Evolutionary conservation across 192 early-diverging fungal genomes (phyloP).

Genomic region (Linnemannia hyalina): DNA sequence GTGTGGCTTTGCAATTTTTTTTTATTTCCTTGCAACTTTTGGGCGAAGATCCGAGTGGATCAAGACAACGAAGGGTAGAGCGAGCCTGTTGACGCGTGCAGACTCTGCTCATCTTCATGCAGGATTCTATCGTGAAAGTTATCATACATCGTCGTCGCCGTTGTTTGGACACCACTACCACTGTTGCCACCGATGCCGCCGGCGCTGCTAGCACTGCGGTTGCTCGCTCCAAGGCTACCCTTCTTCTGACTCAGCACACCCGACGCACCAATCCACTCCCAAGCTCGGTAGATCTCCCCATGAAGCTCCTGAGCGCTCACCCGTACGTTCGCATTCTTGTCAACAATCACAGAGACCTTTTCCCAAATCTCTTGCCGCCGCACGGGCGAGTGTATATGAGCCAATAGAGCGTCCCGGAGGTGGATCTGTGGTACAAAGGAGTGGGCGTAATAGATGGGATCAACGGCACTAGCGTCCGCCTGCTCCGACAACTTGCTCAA

Average conservation of each 20-base stretch:
- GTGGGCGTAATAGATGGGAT: slow-evolving; percentile 62
- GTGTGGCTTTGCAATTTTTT: slow-evolving; percentile 1
- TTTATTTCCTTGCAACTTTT: neutral
- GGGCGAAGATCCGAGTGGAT: neutral
- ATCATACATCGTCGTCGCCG: neutral
- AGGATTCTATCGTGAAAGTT: neutral
- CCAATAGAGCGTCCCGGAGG: slow-evolving; percentile 70
- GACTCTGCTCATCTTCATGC: neutral
- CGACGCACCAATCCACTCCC: slow-evolving; percentile 73
- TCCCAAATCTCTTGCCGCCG: slow-evolving; percentile 68
- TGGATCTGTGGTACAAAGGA: slow-evolving; percentile 55
- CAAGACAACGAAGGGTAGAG: slow-evolving; percentile 22
- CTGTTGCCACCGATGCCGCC: neutral
- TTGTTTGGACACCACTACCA: neutral
- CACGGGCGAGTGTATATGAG: slow-evolving; percentile 34
- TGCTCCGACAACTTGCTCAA: slow-evolving; percentile 44
- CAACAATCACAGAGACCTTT: slow-evolving; percentile 65
- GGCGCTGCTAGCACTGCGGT: neutral
- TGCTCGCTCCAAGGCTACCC: neutral
- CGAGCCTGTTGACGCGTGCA: neutral
- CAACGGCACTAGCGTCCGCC: slow-evolving; percentile 63
- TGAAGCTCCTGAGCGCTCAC: slow-evolving; percentile 66
- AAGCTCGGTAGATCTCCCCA: slow-evolving; percentile 72
- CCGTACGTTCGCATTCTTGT: slow-evolving; percentile 71
- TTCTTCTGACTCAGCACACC: slow-evolving; percentile 14